Evolutionary conservation across 2,329 filamentous ascomycete species (phyloP), one percentile per base, ranked within the genome.

Genomic region (Penicillium occitanis): DNA sequence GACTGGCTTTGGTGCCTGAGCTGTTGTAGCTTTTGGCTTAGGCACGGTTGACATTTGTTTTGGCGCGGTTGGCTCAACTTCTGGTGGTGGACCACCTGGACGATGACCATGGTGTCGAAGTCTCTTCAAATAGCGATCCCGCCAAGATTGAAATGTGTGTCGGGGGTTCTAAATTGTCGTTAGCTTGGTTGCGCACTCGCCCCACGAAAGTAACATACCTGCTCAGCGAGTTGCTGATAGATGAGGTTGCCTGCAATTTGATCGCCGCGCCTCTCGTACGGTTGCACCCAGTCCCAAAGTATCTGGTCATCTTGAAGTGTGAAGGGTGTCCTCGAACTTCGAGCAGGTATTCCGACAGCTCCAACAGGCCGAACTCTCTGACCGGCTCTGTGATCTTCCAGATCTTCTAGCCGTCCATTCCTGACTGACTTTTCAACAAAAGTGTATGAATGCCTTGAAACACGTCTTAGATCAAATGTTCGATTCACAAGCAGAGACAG

Each of bases 401-500:
- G 76, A 66, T 85, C 77, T 63, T 83, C 80, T 5, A 88, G 70
- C 44, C 73, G 72, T 8, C 83, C 82, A 14, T 81, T 75, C 19
- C 76, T 73, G 62, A 89, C 75, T 0, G 85, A 88, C 46, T 78
- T 72, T 50, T 87, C 84, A 58, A 90, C 80, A 72, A 84, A 89
- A 66, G 77, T 81, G 72, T 85, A 90, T 1, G 86, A 88, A 68
- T 85, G 81, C 4, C 82, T 83, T 53, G 19, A 8, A 40, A 25
- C 59, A 42, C 33, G 11, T 50, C 10, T 55, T 42, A 50, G 30
- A 40, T 17, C 28, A 37, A 42, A 25, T 30, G 14, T 63, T 37
- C 51, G 19, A 35, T 48, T 51, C 30, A 17, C 25, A 19, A 33
- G 19, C 22, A 30, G 35, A 51, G 14, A 44, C 2, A 28, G 33